Conservation (phyloP, 2,329 filamentous ascomycete species). For the Pseudogymnoascus sp. region DNA sequence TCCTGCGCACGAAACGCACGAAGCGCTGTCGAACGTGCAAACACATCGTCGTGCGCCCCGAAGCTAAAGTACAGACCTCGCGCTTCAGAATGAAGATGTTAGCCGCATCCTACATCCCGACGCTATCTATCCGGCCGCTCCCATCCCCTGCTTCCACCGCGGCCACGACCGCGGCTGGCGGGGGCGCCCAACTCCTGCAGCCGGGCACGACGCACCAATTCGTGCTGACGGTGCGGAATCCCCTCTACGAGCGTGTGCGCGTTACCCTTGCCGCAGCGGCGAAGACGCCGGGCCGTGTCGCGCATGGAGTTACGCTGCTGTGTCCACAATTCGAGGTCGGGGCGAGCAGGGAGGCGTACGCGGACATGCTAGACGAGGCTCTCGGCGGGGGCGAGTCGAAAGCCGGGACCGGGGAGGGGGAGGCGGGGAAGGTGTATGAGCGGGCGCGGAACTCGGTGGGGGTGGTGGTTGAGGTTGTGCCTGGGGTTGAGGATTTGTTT, state of each 20-base stretch:
- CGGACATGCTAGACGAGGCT: conserved; percentile 89
- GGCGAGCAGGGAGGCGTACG: conserved; percentile 52
- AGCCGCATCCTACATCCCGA: conserved; percentile 80
- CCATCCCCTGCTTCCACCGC: conserved; percentile 27
- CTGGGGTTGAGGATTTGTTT: conserved; percentile 37
- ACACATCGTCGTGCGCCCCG: conserved; percentile 91
- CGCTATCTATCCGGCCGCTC: conserved; percentile 63
- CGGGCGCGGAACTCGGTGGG: conserved; percentile 89
- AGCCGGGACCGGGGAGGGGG: conserved; percentile 47
- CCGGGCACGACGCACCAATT: conserved; percentile 65
- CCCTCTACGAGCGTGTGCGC: conserved; percentile 82
- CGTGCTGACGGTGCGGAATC: conserved; percentile 84
- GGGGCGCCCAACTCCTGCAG: conserved; percentile 31
- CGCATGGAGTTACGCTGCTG: conserved; percentile 77
- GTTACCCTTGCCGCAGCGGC: conserved; percentile 81
- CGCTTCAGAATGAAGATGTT: conserved; percentile 90
- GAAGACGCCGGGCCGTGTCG: conserved; percentile 66
- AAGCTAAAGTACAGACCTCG: conserved; percentile 79
- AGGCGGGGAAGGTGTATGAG: conserved; percentile 95
- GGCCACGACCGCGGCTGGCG: conserved; percentile 21
- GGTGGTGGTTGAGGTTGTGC: conserved; percentile 83
- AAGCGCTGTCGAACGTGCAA: conserved; percentile 90
- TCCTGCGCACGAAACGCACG: conserved; percentile 83
- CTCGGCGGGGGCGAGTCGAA: conserved; percentile 34
- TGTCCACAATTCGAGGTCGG: conserved; percentile 93